Evolutionary conservation across 306 rosid genomes (phyloP), one percentile per base, ranked within the genome.

Genomic region (Dalbergia oliveri): DNA sequence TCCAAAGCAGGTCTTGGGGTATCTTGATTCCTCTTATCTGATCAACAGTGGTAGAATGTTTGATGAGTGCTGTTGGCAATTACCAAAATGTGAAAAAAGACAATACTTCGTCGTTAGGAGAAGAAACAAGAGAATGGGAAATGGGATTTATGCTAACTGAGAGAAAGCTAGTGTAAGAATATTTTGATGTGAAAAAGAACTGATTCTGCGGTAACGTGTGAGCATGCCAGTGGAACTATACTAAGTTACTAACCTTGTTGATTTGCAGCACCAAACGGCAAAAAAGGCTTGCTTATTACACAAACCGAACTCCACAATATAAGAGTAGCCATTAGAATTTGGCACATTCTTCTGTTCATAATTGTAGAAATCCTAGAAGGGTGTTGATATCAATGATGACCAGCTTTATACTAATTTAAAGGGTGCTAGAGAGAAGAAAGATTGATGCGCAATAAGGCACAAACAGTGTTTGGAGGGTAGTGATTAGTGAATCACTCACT

Each of bases 191-290:
- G 75, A 21, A 44, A 58, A 78, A 45, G 12, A 78, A 45, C 16
- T 37, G 37, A 66, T 33, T 72, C 34, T 37, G 21, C 75, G 57
- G 11, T 43, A 73, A 54, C 3, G 53, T 77, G 63, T 19, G 56
- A n/a, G 44, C 10, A 12, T n/a, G 49, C 14, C 2, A 35, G 33
- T 12, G 43, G n/a, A 67, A 9, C 21, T 53, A 44, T 44, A 44
- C 50, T 8, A 37, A 37, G 41, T 37, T 18, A 51, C 84, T 68
- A 16, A 85, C 88, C 88, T 85, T 78, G 86, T 72, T 75, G 74
- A 81, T 43, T 73, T 72, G 81, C 56, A 85, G 81, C 56, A 62
- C 34, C 79, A 45, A 68, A 43, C 3, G 61, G 63, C 15, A 26
- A 72, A 49, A 59, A 33, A 50, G 73, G 77, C 66, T 16, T 66